Base-by-base conservation (phyloP, 768 basidiomycete genomes). In the Crassisporium funariophilum region DNA sequence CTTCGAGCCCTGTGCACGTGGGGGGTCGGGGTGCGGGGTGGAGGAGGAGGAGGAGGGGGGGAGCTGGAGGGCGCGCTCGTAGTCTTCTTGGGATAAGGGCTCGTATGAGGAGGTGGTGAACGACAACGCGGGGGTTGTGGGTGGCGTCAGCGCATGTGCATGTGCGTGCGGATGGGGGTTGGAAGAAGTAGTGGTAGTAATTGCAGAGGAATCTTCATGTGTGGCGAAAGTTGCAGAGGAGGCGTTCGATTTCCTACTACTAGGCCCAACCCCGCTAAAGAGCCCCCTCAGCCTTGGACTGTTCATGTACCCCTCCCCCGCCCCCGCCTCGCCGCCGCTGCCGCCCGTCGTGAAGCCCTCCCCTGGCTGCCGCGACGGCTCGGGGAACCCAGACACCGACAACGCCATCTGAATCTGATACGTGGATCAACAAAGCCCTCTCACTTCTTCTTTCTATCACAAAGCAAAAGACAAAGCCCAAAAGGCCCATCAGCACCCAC, bases 351-450 rank as follows among this genome's bases (percentile, higher is more conserved):
- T 35, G 47, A 57, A 50, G 5, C 49, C 45, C 39, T 57, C 56
- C n/a, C 41, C 46, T 16, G 57, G 35, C n/a, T 62, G 61, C 41
- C 63, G 65, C 51, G 57, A 55, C 5, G 60, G 61, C 52, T 70
- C 64, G 47, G 68, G 68, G 55, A 70, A 70, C 5, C 61, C 66
- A 24, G 68, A 70, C 22, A 70, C 68, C 4, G 68, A 68, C 43
- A 70, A 49, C 16, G 62, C 64, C 66, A 69, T 69, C 42, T 47
- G 44, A 43, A n/a, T n/a, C n/a, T n/a, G n/a, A n/a, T n/a, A n/a
- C n/a, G n/a, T n/a, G n/a, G n/a, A n/a, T n/a, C n/a, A n/a, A n/a
- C n/a, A n/a, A n/a, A n/a, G n/a, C n/a, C n/a, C n/a, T n/a, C n/a
- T n/a, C n/a, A n/a, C n/a, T n/a, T n/a, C n/a, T n/a, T n/a, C n/a